Evolutionary conservation across 495 filamentous ascomycete genomes (phyloP).

Genomic region (Hyaloscypha variabilis): DNA sequence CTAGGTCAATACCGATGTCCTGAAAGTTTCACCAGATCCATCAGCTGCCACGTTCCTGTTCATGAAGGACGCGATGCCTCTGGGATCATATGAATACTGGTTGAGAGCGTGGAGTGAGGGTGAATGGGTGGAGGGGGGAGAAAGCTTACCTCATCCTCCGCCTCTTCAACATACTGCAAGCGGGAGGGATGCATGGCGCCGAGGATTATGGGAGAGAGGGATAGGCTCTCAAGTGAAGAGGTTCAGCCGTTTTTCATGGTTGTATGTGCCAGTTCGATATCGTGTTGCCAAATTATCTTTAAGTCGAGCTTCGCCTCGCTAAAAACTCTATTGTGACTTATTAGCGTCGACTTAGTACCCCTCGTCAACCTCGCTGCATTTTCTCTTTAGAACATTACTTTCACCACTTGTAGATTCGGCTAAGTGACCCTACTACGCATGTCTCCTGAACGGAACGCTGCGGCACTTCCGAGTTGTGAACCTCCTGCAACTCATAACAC

Average conservation of each 20-base stretch:
- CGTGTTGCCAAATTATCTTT: not conserved
- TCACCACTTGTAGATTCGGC: not conserved
- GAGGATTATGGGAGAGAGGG: not conserved
- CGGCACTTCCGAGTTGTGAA: not conserved
- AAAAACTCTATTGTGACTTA: not conserved
- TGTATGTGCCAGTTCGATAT: not conserved
- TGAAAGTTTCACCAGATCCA: slow-evolving; percentile 43
- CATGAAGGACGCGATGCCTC: slow-evolving; percentile 19
- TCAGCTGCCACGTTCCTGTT: slow-evolving; percentile 31
- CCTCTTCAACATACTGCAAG: slow-evolving; percentile 96
- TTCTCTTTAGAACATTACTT: not conserved
- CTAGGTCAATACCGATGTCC: slow-evolving; percentile 74
- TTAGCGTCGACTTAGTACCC: not conserved
- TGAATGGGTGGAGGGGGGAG: slow-evolving; percentile 23
- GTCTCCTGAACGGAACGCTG: not conserved
- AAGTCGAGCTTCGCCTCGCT: not conserved
- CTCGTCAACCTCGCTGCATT: not conserved
- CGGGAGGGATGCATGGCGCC: slow-evolving; percentile 79
- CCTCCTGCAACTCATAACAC: too few relatives aligned
- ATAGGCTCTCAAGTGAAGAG: not conserved
- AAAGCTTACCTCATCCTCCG: slow-evolving; percentile 63
- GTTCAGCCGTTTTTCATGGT: not conserved
- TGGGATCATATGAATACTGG: slow-evolving; percentile 37
- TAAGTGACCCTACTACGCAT: not conserved
- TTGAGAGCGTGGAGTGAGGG: slow-evolving; percentile 24